phyloP scores from a whole-genome alignment of 2,329 filamentous ascomycete species.

The Mycosphaerelloides madeirae region DNA sequence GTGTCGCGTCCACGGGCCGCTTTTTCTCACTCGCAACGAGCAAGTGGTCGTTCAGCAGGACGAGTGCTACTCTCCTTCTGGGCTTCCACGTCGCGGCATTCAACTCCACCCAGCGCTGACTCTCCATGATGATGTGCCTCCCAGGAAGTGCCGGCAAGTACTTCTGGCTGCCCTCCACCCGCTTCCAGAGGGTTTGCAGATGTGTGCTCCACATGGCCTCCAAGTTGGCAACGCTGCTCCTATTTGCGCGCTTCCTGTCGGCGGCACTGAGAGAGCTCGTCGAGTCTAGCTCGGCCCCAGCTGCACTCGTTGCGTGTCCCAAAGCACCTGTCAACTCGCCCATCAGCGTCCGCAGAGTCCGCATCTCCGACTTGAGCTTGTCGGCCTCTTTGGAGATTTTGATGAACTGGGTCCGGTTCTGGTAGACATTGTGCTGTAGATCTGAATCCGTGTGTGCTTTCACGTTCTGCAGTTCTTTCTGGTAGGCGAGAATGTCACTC shows the following conservation, averaged over 20 bases:
- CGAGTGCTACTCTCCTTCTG: slow-evolving; percentile 79
- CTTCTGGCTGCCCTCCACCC: slow-evolving; percentile 95
- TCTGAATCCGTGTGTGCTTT: slow-evolving; percentile 76
- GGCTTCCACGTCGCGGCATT: slow-evolving; percentile 98
- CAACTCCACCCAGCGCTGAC: slow-evolving; percentile 88
- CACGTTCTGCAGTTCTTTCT: slow-evolving; percentile 68
- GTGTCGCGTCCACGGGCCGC: slow-evolving; percentile 44
- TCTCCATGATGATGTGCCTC: slow-evolving; percentile 92
- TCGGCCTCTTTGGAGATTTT: slow-evolving; percentile 99
- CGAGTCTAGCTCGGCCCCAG: slow-evolving; percentile 34
- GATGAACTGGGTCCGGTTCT: slow-evolving; percentile 93
- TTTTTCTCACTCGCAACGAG: slow-evolving; percentile 93
- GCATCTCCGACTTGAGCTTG: slow-evolving; percentile 95
- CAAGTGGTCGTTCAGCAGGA: slow-evolving; percentile 89
- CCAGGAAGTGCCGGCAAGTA: slow-evolving; percentile 85
- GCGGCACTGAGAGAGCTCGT: slow-evolving; percentile 30
- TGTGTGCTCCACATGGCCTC: slow-evolving; percentile 65
- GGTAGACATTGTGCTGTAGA: slow-evolving; percentile 90
- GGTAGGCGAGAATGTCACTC: slow-evolving; percentile 78
- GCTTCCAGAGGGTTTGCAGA: slow-evolving; percentile 82
- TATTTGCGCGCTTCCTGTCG: slow-evolving; percentile 62
- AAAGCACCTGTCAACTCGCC: slow-evolving; percentile 66
- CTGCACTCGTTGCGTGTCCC: slow-evolving; percentile 43
- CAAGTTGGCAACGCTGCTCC: slow-evolving; percentile 78
- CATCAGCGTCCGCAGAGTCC: slow-evolving; percentile 83